phyloP scores from a whole-genome alignment of 441 rosid species.

The Manihot esculenta region DNA sequence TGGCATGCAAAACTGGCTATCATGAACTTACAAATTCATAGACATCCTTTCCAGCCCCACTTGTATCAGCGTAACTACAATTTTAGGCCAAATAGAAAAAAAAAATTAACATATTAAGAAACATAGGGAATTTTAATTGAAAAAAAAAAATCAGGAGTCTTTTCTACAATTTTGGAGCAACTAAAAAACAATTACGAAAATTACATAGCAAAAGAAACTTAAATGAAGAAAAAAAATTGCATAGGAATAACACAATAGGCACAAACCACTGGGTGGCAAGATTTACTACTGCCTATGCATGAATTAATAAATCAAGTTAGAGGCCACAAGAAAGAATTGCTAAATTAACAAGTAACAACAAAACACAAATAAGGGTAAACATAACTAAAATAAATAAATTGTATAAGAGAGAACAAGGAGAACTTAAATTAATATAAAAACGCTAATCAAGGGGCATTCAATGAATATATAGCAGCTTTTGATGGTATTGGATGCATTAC shows the following conservation, averaged over 20 bases:
- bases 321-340: conserved; percentile 2
- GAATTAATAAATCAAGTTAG: not conserved
- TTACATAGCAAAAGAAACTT: not conserved
- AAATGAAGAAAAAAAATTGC: not conserved
- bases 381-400: not conserved
- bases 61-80: conserved; percentile 78
- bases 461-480: too few relatives aligned
- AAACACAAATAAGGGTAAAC: not conserved
- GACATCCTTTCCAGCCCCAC: conserved; percentile 86
- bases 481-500: not conserved
- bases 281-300: not conserved
- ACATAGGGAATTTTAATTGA: not conserved
- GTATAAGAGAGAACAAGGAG: not conserved
- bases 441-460: too few relatives aligned
- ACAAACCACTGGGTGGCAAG: not conserved
- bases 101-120: conserved; percentile 6
- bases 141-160: not conserved
- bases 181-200: conserved; percentile 4
- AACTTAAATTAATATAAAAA: not conserved
- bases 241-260: not conserved
- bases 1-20: conserved; percentile 17
- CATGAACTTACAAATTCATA: conserved; percentile 74
- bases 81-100: conserved; percentile 6
- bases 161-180: conserved; percentile 26
- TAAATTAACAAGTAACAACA: not conserved